Percentiles rank a stretch among this genome's conserved stretches.
phyloP scores from a whole-genome alignment of 495 filamentous ascomycete species.

The Tetracladium marchalianum region DNA sequence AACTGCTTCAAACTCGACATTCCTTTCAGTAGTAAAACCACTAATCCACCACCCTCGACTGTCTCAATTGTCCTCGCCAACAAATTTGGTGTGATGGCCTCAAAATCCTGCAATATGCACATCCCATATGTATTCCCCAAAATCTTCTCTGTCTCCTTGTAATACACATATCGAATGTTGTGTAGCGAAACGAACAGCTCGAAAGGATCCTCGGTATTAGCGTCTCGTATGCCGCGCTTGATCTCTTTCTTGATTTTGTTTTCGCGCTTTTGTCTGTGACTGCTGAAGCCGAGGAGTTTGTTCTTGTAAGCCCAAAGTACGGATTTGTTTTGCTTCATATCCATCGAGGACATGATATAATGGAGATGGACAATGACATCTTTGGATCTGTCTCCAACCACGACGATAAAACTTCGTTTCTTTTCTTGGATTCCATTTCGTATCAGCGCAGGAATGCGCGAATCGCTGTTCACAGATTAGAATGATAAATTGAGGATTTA shows the following conservation, averaged over 20 bases:
- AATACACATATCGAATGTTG: slow-evolving; percentile 98
- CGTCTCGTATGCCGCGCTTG: slow-evolving; percentile 86
- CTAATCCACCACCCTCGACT: slow-evolving; percentile 91
- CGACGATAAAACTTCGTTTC: slow-evolving; percentile 94
- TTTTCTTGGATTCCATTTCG: slow-evolving; percentile 94
- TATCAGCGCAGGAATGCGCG: slow-evolving; percentile 91
- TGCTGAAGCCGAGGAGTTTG: slow-evolving; percentile 88
- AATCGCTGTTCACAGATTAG: slow-evolving; percentile 49
- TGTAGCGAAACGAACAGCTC: slow-evolving; percentile 95
- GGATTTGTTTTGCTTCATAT: slow-evolving; percentile 92
- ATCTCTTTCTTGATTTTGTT: slow-evolving; percentile 97
- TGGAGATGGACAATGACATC: slow-evolving; percentile 95
- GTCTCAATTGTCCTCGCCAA: slow-evolving; percentile 94
- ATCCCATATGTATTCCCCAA: slow-evolving; percentile 97
- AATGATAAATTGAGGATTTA: slow-evolving; percentile 2
- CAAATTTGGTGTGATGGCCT: slow-evolving; percentile 93
- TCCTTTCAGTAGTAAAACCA: slow-evolving; percentile 83
- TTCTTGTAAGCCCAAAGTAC: slow-evolving; percentile 99
- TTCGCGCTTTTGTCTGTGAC: slow-evolving; percentile 95
- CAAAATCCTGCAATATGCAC: slow-evolving; percentile 97
- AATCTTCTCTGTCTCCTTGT: slow-evolving; percentile 99
- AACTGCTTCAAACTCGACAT: slow-evolving; percentile 97
- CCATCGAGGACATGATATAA: slow-evolving; percentile 81
- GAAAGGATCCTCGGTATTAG: slow-evolving; percentile 94
- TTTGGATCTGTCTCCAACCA: slow-evolving; percentile 92